Conservation (phyloP, 1,139 yeast species). For the Barnettozyma hawaiiensis region DNA sequence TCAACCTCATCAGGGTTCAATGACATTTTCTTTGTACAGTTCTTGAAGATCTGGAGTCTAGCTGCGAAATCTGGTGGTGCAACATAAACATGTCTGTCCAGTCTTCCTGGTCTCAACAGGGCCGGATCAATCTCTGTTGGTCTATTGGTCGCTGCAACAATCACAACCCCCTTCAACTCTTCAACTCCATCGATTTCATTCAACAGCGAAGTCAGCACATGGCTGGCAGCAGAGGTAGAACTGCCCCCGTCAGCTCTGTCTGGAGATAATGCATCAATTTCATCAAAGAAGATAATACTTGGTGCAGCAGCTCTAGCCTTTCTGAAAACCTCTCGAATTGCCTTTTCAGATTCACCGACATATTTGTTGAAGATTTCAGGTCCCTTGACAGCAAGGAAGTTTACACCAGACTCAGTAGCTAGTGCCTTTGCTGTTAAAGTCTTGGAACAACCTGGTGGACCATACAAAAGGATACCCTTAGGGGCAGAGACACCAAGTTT, state of each 20-base stretch:
- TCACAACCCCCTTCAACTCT: constrained; percentile 84
- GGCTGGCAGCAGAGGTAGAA: constrained; percentile 68
- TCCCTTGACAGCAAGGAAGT: constrained; percentile 90
- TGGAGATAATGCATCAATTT: constrained; percentile 85
- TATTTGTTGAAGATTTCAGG: constrained; percentile 92
- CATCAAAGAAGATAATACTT: constrained; percentile 88
- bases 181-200: constrained; percentile 97
- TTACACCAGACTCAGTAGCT: constrained; percentile 91
- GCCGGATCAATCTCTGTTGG: constrained; percentile 94
- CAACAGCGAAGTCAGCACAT: constrained; percentile 81
- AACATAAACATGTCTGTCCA: constrained; percentile 88
- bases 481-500: constrained; percentile 85
- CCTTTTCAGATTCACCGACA: constrained; percentile 90
- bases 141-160: constrained; percentile 92
- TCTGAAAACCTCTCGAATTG: constrained; percentile 81
- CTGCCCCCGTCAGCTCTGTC: constrained; percentile 61
- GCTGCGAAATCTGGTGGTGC: constrained; percentile 85
- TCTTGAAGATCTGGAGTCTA: constrained; percentile 65
- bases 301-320: constrained; percentile 94
- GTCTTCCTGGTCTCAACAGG: constrained; percentile 84
- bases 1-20: constrained; percentile 38
- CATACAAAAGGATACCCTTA: constrained; percentile 82
- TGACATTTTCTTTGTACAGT: constrained; percentile 55
- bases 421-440: constrained; percentile 91
- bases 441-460: constrained; percentile 97